Percentiles rank a stretch among this genome's conserved stretches.
Conservation (phyloP, 2,329 filamentous ascomycete genomes). For the Botryosphaeria dothidea region DNA sequence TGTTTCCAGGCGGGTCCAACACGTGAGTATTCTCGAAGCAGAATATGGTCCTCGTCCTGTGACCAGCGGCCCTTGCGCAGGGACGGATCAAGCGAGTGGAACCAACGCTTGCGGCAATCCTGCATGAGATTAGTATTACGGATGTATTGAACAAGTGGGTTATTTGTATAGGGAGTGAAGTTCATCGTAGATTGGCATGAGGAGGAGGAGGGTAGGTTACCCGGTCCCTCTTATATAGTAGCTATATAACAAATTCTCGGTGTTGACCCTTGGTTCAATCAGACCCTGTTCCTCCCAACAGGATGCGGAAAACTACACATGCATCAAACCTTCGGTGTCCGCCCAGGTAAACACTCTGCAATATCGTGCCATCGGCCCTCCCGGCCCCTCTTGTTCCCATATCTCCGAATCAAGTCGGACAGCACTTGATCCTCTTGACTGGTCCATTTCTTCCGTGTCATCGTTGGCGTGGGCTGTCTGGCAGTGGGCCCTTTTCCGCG, state of each 20-base stretch:
- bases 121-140: not conserved
- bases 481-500: not conserved
- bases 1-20: not conserved
- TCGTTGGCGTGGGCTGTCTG: not conserved
- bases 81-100: not conserved
- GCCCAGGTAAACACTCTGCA: not conserved
- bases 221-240: too few species aligned
- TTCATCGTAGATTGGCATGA: too few species aligned
- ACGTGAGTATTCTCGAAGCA: not conserved
- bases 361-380: not conserved
- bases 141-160: too few species aligned
- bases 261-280: too few species aligned
- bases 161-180: too few species aligned
- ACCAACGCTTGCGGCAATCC: conserved; percentile 2
- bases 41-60: not conserved
- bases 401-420: not conserved
- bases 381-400: not conserved
- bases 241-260: too few species aligned
- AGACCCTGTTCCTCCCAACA: too few species aligned
- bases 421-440: not conserved
- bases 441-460: not conserved
- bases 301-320: too few species aligned
- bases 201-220: too few species aligned
- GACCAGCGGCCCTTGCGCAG: not conserved
- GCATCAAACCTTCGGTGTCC: not conserved